Percentiles rank a stretch among this genome's conserved stretches.
Conservation (phyloP, 495 filamentous ascomycete species). For the Penicillium soppii region DNA sequence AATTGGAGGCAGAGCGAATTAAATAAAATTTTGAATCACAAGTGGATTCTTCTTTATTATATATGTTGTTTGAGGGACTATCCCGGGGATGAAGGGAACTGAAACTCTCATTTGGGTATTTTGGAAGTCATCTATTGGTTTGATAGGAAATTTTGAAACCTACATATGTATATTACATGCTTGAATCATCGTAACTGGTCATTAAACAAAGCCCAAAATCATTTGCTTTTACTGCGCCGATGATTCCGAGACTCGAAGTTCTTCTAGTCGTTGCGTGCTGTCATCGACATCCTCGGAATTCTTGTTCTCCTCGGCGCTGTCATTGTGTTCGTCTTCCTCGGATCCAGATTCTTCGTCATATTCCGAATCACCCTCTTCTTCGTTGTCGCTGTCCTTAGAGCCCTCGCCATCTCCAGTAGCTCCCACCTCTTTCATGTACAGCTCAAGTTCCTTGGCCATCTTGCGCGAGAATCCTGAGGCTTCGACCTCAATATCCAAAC, state of each 20-base stretch:
- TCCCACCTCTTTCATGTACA: slow-evolving; percentile 76
- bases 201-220: slow-evolving; percentile 22
- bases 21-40: neutral
- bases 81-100: too few relatives aligned
- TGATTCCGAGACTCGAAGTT: slow-evolving; percentile 35
- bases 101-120: neutral
- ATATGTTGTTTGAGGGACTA: neutral
- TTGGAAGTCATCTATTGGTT: neutral
- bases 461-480: slow-evolving; percentile 95
- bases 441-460: slow-evolving; percentile 89
- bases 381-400: slow-evolving; percentile 25
- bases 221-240: slow-evolving; percentile 14
- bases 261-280: slow-evolving; percentile 33
- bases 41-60: neutral
- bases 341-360: slow-evolving; percentile 25
- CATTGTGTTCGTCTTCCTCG: slow-evolving; percentile 10
- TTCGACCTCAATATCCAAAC: slow-evolving; percentile 84
- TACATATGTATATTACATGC: slow-evolving; percentile 22
- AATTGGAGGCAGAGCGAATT: neutral
- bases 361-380: slow-evolving; percentile 41
- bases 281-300: slow-evolving; percentile 23
- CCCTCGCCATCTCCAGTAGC: slow-evolving; percentile 55
- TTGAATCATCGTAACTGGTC: slow-evolving; percentile 36
- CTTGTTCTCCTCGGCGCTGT: slow-evolving; percentile 19
- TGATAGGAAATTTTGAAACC: slow-evolving; percentile 4